phyloP scores from a whole-genome alignment of 108 stramenopile species.

The Nitzschia sp. region DNA sequence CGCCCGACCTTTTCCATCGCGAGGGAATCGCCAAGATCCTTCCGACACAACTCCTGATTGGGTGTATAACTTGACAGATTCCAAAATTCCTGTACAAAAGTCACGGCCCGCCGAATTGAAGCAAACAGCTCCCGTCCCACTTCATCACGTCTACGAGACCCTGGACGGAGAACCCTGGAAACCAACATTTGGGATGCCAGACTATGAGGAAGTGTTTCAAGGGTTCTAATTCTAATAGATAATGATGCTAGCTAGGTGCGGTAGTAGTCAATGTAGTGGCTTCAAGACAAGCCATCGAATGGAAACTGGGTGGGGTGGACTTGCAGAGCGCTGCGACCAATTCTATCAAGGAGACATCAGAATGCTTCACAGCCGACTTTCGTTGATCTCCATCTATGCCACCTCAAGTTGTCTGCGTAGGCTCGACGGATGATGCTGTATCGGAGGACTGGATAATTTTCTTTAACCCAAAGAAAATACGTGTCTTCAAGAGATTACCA shows the following conservation, averaged over 20 bases:
- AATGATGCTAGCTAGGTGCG: not conserved
- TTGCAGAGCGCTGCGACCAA: not conserved
- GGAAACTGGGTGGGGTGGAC: not conserved
- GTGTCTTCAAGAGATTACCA: not conserved
- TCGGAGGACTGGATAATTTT: not conserved
- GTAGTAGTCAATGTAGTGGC: not conserved
- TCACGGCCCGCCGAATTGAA: conserved; percentile 5
- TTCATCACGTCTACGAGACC: conserved; percentile 63
- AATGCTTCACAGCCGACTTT: too few relatives aligned
- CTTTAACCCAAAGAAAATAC: not conserved
- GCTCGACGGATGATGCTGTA: not conserved
- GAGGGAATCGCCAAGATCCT: not conserved
- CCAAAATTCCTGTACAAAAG: not conserved
- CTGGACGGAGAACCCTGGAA: conserved; percentile 63
- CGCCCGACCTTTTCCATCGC: conserved; percentile 61
- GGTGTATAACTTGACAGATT: conserved; percentile 15
- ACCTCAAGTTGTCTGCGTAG: not conserved
- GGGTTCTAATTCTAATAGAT: conserved; percentile 66
- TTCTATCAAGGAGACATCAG: not conserved
- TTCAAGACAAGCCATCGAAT: not conserved
- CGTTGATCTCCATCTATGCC: too few relatives aligned
- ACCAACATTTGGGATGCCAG: conserved; percentile 57
- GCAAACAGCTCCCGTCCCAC: conserved; percentile 39
- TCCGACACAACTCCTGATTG: conserved; percentile 8
- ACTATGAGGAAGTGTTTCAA: conserved; percentile 81